Conservation (phyloP, 495 filamentous ascomycete genomes). For the Neurospora sp. region DNA sequence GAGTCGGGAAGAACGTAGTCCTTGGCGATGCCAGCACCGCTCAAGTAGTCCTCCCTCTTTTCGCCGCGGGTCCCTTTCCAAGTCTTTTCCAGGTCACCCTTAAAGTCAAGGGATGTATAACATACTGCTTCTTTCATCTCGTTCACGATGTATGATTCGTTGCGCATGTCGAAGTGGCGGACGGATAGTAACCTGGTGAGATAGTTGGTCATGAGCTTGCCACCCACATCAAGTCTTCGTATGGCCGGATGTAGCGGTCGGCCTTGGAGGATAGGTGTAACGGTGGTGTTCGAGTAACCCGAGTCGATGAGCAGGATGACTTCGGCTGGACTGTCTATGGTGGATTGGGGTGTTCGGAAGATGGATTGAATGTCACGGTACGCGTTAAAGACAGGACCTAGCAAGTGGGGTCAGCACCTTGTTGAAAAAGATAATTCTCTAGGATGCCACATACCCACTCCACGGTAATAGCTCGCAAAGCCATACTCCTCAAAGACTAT, state of each 20-base stretch:
- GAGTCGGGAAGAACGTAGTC: conserved; percentile 95
- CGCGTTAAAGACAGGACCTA: conserved; percentile 59
- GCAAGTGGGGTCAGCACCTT: conserved; percentile 4
- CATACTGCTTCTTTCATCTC: conserved; percentile 90
- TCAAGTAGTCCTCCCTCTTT: conserved; percentile 28
- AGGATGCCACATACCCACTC: conserved; percentile 45
- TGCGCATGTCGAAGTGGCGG: conserved; percentile 87
- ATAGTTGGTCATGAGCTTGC: conserved; percentile 90
- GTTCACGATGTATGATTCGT: conserved; percentile 85
- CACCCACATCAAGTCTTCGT: conserved; percentile 81
- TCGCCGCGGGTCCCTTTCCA: conserved; percentile 71
- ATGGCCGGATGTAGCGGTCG: conserved; percentile 70
- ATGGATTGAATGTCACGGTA: conserved; percentile 69
- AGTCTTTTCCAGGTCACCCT: conserved; percentile 63
- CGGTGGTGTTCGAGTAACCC: conserved; percentile 88
- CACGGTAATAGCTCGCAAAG: conserved; percentile 77
- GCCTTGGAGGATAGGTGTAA: conserved; percentile 76
- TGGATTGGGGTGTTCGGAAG: conserved; percentile 40
- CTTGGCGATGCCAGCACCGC: conserved; percentile 63
- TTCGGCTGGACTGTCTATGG: conserved; percentile 53
- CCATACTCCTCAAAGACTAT: conserved; percentile 97
- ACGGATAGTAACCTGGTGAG: conserved; percentile 83
- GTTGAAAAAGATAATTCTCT: not conserved
- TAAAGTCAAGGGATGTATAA: conserved; percentile 73
- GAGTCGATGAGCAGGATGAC: conserved; percentile 81